Conservation (phyloP, 2,329 filamentous ascomycete species). For the Beauveria medogensis region DNA sequence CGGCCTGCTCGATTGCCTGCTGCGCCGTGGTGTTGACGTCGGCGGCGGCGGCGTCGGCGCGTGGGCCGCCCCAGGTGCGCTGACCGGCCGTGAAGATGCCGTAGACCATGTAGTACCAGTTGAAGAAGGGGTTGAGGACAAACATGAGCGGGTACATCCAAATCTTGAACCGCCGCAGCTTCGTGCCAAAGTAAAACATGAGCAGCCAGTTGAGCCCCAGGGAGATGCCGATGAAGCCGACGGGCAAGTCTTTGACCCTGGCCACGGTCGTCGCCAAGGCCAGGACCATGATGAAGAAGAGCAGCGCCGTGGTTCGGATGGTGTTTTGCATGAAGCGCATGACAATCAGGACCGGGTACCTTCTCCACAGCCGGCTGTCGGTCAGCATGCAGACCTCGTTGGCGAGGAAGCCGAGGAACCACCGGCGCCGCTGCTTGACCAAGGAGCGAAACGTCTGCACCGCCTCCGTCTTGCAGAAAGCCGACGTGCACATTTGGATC, state of each 20-base stretch:
- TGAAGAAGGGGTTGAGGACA: conserved; percentile 89
- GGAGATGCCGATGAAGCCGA: conserved; percentile 89
- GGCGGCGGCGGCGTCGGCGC: conserved; percentile 78
- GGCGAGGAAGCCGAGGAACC: conserved; percentile 96
- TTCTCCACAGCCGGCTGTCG: conserved; percentile 81
- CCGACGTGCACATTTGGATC: conserved; percentile 94
- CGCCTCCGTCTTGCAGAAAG: conserved; percentile 97
- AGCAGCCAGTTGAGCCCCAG: conserved; percentile 88
- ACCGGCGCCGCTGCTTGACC: conserved; percentile 87
- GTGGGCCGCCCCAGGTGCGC: conserved; percentile 88
- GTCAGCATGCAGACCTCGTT: conserved; percentile 99
- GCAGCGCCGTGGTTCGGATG: conserved; percentile 83
- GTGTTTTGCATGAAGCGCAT: conserved; percentile 95
- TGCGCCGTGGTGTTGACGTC: conserved; percentile 68
- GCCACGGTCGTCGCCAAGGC: conserved; percentile 80
- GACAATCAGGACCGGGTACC: conserved; percentile 78
- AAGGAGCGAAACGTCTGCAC: conserved; percentile 81
- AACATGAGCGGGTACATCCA: conserved; percentile 97
- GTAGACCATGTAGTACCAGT: conserved; percentile 98
- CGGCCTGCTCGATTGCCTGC: conserved; percentile 73
- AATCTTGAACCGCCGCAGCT: conserved; percentile 82
- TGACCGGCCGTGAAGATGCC: conserved; percentile 92
- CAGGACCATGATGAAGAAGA: conserved; percentile 90
- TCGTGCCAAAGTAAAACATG: conserved; percentile 92
- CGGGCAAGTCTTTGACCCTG: conserved; percentile 67